Percentiles rank a stretch among this genome's conserved stretches.
These are phyloP conservation scores for Polyporus tsugae DNA, from an alignment of 1,284 basidiomycete genomes.

Conservation along the genomic window DNA sequence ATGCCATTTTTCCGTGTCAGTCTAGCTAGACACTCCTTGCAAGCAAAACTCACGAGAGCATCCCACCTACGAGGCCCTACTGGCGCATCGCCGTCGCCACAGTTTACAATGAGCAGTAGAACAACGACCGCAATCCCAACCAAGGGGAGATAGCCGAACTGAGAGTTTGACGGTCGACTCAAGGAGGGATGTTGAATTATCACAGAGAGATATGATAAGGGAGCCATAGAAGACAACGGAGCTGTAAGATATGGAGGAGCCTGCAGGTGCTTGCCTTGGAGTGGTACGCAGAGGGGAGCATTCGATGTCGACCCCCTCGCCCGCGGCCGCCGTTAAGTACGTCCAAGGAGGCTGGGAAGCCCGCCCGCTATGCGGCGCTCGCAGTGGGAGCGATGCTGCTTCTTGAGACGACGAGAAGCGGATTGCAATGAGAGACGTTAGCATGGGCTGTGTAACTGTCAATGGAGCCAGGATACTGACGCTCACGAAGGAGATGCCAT, in stretches of 20 bases:
- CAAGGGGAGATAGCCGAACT: not conserved
- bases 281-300: not conserved
- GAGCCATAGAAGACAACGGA: constrained; percentile 1
- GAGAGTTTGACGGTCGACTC: not conserved
- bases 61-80: not conserved
- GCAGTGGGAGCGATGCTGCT: not conserved
- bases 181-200: not conserved
- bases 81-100: not conserved
- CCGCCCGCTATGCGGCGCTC: not conserved
- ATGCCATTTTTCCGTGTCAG: not conserved
- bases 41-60: not conserved
- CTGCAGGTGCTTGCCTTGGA: not conserved
- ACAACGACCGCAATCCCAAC: not conserved
- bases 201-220: not conserved
- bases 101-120: not conserved
- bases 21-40: not conserved
- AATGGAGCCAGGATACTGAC: not conserved
- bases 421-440: not conserved
- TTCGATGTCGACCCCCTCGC: not conserved
- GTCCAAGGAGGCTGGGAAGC: not conserved
- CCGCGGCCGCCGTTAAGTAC: not conserved
- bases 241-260: not conserved
- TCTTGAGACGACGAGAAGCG: not conserved
- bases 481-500: not conserved
- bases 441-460: constrained; percentile 8